Conservation (phyloP, 2,329 filamentous ascomycete species). For the Fusarium tuaranense region DNA sequence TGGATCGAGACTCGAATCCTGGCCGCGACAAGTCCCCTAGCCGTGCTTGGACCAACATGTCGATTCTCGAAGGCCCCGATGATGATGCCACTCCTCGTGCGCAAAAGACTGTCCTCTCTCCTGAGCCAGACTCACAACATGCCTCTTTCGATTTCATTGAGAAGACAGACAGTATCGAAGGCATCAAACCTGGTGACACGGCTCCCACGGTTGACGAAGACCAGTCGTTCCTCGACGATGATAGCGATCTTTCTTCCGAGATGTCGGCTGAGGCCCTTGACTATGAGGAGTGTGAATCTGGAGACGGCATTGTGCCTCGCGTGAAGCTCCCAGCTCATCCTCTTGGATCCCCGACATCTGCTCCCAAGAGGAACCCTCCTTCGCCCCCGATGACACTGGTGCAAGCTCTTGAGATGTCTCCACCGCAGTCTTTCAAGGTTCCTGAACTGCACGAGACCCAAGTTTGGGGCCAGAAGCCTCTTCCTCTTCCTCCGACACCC, state of each 20-base stretch:
- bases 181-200: slow-evolving; percentile 53
- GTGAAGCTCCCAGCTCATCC: slow-evolving; percentile 50
- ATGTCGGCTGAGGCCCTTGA: slow-evolving; percentile 64
- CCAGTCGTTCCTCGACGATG: slow-evolving; percentile 63
- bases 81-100: slow-evolving; percentile 47
- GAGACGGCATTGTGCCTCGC: slow-evolving; percentile 27
- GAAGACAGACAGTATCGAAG: slow-evolving; percentile 65
- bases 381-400: slow-evolving; percentile 45
- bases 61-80: slow-evolving; percentile 64
- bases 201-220: slow-evolving; percentile 47
- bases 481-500: slow-evolving; percentile 55
- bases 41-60: slow-evolving; percentile 66
- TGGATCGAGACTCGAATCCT: slow-evolving; percentile 74
- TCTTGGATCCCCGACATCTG: slow-evolving; percentile 46
- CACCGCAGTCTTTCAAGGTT: slow-evolving; percentile 37
- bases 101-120: slow-evolving; percentile 33
- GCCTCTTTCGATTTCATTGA: slow-evolving; percentile 67
- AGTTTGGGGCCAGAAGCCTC: slow-evolving; percentile 41
- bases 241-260: slow-evolving; percentile 72
- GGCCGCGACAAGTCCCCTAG: slow-evolving; percentile 55
- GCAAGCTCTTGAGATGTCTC: slow-evolving; percentile 44
- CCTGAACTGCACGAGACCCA: slow-evolving; percentile 43
- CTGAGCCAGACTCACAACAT: slow-evolving; percentile 47
- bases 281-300: slow-evolving; percentile 56
- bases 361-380: slow-evolving; percentile 47